Conservation (phyloP, 1,284 basidiomycete species). For the Ustilago xerochloae region DNA sequence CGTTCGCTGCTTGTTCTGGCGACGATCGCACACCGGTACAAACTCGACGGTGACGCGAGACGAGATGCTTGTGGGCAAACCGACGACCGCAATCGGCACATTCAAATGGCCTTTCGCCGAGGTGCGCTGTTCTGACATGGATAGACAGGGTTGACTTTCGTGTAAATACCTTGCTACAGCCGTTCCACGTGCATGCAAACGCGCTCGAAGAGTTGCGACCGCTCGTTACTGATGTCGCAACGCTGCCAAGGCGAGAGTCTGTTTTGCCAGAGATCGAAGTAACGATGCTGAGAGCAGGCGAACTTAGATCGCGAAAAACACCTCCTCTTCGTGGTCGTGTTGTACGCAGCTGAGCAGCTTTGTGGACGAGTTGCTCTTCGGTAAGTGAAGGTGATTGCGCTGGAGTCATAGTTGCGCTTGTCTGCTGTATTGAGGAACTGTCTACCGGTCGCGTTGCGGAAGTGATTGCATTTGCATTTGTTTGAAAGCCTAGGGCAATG, state of each 20-base stretch:
- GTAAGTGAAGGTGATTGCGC: neutral
- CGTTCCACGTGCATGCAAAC: conserved; percentile 34
- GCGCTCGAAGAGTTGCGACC: neutral
- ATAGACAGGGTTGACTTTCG: conserved; percentile 45
- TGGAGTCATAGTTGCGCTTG: neutral
- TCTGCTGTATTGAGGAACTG: neutral
- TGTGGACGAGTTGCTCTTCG: conserved; percentile 35
- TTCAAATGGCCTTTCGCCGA: conserved; percentile 48
- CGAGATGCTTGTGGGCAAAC: conserved; percentile 54
- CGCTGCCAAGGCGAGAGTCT: conserved; percentile 15
- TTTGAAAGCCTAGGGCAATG: neutral
- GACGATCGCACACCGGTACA: conserved; percentile 10
- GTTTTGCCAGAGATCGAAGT: conserved; percentile 18
- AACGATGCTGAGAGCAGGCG: conserved; percentile 26
- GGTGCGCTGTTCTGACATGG: conserved; percentile 46
- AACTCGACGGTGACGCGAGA: conserved; percentile 43
- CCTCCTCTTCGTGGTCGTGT: conserved; percentile 35
- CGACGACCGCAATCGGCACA: conserved; percentile 40
- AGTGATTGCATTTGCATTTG: neutral
- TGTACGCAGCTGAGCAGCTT: conserved; percentile 26
- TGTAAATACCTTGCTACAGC: conserved; percentile 41
- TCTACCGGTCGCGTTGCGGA: neutral
- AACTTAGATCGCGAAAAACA: conserved; percentile 37
- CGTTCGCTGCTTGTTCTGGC: conserved; percentile 2
- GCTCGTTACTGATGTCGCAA: conserved; percentile 18